These are phyloP conservation scores for Leccinum ochraceum DNA, from an alignment of 768 basidiomycete species.

Conservation along the genomic window DNA sequence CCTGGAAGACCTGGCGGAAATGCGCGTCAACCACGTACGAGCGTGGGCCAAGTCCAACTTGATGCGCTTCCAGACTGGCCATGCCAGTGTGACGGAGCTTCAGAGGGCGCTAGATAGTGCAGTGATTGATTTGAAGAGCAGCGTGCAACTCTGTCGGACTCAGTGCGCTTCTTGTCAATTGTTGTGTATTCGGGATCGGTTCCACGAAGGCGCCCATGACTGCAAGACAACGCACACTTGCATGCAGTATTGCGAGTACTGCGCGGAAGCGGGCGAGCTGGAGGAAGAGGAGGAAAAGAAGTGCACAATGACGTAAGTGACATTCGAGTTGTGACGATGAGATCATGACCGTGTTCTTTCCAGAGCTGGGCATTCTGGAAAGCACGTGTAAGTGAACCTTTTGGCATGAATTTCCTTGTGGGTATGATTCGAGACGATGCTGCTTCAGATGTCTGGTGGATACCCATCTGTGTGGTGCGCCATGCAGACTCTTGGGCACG, in stretches of 20 bases:
- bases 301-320: conserved; percentile 50
- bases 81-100: conserved; percentile 47
- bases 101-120: conserved; percentile 43
- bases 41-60: conserved; percentile 54
- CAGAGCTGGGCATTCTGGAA: conserved; percentile 58
- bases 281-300: conserved; percentile 35
- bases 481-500: conserved; percentile 46
- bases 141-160: conserved; percentile 50
- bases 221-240: conserved; percentile 54
- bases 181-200: conserved; percentile 45
- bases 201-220: conserved; percentile 49
- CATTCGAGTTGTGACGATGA: neutral
- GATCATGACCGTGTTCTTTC: neutral
- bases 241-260: conserved; percentile 43
- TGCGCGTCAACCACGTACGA: conserved; percentile 47
- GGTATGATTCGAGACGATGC: neutral
- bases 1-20: conserved; percentile 43
- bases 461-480: conserved; percentile 55
- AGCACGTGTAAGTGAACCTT: conserved; percentile 48
- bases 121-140: conserved; percentile 48
- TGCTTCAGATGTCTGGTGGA: conserved; percentile 49
- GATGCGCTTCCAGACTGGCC: conserved; percentile 45
- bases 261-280: conserved; percentile 31
- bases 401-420: neutral
- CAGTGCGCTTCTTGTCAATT: conserved; percentile 52